Conservation (phyloP, 352 stramenopile genomes). For the Elongisporangium senticosum region DNA sequence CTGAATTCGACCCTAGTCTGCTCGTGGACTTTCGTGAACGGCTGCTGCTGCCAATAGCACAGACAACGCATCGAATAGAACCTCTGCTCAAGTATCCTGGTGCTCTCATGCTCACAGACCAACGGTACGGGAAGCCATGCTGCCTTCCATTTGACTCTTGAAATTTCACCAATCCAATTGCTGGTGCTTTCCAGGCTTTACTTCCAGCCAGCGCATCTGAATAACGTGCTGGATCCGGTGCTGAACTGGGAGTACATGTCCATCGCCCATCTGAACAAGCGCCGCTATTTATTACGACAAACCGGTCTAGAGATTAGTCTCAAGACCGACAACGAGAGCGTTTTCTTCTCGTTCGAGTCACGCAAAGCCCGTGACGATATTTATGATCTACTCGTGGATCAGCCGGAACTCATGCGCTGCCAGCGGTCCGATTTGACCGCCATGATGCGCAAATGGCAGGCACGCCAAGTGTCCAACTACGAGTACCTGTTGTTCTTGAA, state of each 20-base stretch:
- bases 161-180: neutral
- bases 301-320: slow-evolving; percentile 86
- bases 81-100: slow-evolving; percentile 85
- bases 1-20: slow-evolving; percentile 74
- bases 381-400: slow-evolving; percentile 56
- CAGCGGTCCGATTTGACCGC: slow-evolving; percentile 36
- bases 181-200: slow-evolving; percentile 53
- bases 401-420: slow-evolving; percentile 44
- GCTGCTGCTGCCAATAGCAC: slow-evolving; percentile 37
- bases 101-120: slow-evolving; percentile 73
- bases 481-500: slow-evolving; percentile 88
- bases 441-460: slow-evolving; percentile 72
- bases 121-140: slow-evolving; percentile 11
- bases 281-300: slow-evolving; percentile 84
- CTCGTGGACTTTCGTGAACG: slow-evolving; percentile 83
- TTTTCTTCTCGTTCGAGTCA: slow-evolving; percentile 81
- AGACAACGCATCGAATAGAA: slow-evolving; percentile 70
- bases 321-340: slow-evolving; percentile 42
- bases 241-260: slow-evolving; percentile 76
- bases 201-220: slow-evolving; percentile 89
- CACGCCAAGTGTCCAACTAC: slow-evolving; percentile 91
- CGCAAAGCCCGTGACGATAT: slow-evolving; percentile 66
- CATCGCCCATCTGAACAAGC: slow-evolving; percentile 81
- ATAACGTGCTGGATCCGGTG: slow-evolving; percentile 88
- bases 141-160: neutral